phyloP scores from a whole-genome alignment of 2,329 filamentous ascomycete species.

The Fusarium sp. region DNA sequence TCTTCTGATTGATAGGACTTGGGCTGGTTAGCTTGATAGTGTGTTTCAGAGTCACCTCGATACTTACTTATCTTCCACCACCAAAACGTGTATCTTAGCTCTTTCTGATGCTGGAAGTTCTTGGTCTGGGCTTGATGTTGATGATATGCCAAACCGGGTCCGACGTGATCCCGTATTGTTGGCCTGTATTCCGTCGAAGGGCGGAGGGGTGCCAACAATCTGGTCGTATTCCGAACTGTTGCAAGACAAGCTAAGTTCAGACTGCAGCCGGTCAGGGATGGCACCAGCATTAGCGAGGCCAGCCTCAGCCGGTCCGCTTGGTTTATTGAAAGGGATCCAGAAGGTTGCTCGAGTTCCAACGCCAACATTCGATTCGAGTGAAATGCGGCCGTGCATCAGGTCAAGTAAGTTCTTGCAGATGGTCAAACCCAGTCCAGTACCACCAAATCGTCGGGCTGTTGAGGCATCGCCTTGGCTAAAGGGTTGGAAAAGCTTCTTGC shows the following conservation, averaged over 20 bases:
- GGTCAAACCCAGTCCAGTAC: slow-evolving; percentile 78
- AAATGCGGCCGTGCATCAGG: slow-evolving; percentile 80
- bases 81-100: slow-evolving; percentile 71
- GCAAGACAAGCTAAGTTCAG: slow-evolving; percentile 70
- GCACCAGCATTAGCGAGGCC: slow-evolving; percentile 68
- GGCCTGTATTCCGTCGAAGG: slow-evolving; percentile 39
- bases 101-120: slow-evolving; percentile 66
- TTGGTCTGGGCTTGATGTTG: slow-evolving; percentile 51
- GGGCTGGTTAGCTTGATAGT: slow-evolving; percentile 22
- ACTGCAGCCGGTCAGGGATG: slow-evolving; percentile 73
- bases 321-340: slow-evolving; percentile 79
- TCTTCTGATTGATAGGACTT: slow-evolving; percentile 75
- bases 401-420: slow-evolving; percentile 84
- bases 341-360: slow-evolving; percentile 78
- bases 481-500: slow-evolving; percentile 76
- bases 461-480: slow-evolving; percentile 85
- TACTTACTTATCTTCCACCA: slow-evolving; percentile 82
- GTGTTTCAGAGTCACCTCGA: background rate
- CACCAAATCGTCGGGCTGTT: slow-evolving; percentile 79
- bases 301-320: slow-evolving; percentile 58
- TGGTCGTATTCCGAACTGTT: slow-evolving; percentile 71
- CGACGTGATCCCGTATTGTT: slow-evolving; percentile 40
- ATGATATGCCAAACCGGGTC: slow-evolving; percentile 46
- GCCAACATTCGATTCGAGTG: slow-evolving; percentile 71
- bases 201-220: slow-evolving; percentile 51